These are phyloP conservation scores for Fomitopsis schrenkii DNA, from an alignment of 1,284 basidiomycete genomes.

Conservation along the genomic window DNA sequence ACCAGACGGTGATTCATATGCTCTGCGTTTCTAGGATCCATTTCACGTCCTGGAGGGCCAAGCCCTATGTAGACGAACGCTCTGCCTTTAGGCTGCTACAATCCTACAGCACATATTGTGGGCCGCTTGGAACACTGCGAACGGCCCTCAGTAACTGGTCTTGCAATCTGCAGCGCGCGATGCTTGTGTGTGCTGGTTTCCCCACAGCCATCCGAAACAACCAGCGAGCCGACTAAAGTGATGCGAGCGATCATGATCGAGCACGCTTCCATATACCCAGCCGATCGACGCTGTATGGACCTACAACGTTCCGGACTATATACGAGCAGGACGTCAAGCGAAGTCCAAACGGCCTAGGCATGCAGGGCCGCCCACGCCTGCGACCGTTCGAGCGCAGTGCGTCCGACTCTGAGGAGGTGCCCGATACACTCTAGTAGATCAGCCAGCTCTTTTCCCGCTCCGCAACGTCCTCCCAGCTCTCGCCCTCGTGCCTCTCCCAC, in stretches of 20 bases:
- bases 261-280: background rate
- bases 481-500: conserved; percentile 19
- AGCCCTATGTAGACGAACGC: no score
- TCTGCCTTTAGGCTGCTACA: no score
- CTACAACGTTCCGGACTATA: background rate
- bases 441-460: conserved; percentile 20
- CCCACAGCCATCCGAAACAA: background rate
- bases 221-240: background rate
- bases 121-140: no score
- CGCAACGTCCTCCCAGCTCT: conserved; percentile 27
- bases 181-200: no score
- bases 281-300: background rate
- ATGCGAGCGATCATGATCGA: background rate
- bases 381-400: background rate
- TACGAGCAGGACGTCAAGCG: background rate
- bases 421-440: conserved; percentile 10
- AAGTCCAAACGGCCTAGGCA: background rate
- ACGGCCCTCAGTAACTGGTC: background rate
- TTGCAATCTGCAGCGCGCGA: background rate
- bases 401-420: background rate
- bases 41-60: no score
- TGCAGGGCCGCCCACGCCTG: background rate
- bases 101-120: no score
- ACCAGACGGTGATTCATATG: no score
- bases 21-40: no score